Conservation (phyloP, 306 rosid genomes). For the Acmispon strigosus region DNA sequence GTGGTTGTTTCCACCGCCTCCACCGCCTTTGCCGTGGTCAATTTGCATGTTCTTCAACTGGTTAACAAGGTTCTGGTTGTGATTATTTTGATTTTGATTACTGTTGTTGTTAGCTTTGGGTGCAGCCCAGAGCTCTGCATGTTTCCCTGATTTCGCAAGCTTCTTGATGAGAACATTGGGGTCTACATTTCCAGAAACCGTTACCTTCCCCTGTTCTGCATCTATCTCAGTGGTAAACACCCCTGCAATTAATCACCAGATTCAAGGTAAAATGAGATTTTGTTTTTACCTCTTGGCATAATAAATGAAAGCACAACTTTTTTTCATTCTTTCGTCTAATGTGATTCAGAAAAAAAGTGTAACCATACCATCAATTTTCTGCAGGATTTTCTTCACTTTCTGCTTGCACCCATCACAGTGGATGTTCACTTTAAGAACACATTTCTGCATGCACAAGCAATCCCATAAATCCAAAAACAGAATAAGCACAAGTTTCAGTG, state of each 20-base stretch:
- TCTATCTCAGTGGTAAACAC: constrained; percentile 83
- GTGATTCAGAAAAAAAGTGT: neutral
- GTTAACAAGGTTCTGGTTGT: constrained; percentile 31
- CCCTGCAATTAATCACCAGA: constrained; percentile 36
- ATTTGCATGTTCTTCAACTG: constrained; percentile 73
- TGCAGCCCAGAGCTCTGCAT: constrained; percentile 79
- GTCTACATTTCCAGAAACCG: constrained; percentile 85
- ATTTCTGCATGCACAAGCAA: constrained; percentile 70
- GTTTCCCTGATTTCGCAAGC: constrained; percentile 82
- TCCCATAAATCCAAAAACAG: constrained; percentile 22
- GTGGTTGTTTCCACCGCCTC: constrained; percentile 38
- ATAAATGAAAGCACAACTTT: neutral
- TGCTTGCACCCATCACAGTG: constrained; percentile 97
- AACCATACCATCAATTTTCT: constrained; percentile 76
- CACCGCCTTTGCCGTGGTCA: constrained; percentile 43
- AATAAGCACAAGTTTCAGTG: constrained; percentile 20
- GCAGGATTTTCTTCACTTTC: constrained; percentile 90
- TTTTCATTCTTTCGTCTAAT: neutral
- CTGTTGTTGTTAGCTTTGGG: constrained; percentile 41
- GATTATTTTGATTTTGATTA: neutral
- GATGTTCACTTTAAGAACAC: constrained; percentile 89
- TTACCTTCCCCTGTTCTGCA: constrained; percentile 89
- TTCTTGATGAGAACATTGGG: constrained; percentile 76
- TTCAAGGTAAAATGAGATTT: neutral
- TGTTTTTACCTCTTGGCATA: neutral